Evolutionary conservation across 495 filamentous ascomycete species (phyloP), one percentile per base, ranked within the genome.

Genomic region (Aspergillus heteromorphus): DNA sequence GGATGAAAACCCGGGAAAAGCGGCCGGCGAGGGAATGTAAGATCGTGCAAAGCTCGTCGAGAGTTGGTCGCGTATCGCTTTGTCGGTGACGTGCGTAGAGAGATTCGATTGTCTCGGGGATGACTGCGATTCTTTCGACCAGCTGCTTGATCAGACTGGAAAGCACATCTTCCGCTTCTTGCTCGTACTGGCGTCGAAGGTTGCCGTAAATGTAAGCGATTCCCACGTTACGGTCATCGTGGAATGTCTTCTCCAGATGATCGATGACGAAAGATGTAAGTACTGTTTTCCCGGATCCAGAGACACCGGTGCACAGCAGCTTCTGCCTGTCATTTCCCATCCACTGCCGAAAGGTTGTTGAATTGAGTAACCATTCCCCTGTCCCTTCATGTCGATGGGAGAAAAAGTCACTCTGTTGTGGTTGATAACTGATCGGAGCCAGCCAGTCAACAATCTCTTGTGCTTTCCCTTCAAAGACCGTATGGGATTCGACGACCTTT

Each of bases 241-340:
- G 13, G 49, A 64, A 65, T 1, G 8, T 50, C 1, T 42, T 49
- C 0, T 36, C 9, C 1, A 74, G 59, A 13, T 72, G 8, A 6
- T 73, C 51, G 10, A 77, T 54, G 1, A 78, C 62, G 30, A 64
- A 65, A 6, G 73, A 67, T 13, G 66, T 56, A 4, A 69, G 52
- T 2, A 75, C 67, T 19, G 73, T 74, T 60, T 76, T 76, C 2
- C 73, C 72, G 0, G 65, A 67, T 31, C 75, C 70, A 1, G 63
- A 67, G 17, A 76, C 73, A 0, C 78, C 78, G 1, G 68, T 64
- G 51, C 73, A 83, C 48, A 73, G 78, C 1, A 79, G 53, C 0
- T 57, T 75, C 51, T 70, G 49, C 0, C 59, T 53, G 21, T 49
- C 30, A 2, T 13, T 49, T 1, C 53, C 38, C 0, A 73, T 2